phyloP scores from a whole-genome alignment of 2,329 filamentous ascomycete genomes.

The Arachnomyces sp. region DNA sequence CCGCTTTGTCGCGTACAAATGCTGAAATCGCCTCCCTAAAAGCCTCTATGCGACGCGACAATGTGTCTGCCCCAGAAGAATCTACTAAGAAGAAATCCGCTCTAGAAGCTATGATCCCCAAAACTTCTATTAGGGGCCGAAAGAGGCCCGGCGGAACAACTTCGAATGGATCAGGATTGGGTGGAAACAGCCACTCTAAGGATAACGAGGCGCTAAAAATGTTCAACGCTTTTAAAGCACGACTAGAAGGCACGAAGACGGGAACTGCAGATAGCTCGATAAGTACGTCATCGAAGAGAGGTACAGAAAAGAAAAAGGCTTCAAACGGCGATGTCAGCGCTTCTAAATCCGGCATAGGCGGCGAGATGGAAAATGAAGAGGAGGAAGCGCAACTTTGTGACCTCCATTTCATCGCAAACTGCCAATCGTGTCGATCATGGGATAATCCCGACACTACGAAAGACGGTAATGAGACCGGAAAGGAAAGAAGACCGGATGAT shows the following conservation, averaged over 20 bases:
- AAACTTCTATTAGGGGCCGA: slow-evolving; percentile 40
- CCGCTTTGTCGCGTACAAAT: slow-evolving; percentile 35
- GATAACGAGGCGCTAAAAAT: slow-evolving; percentile 62
- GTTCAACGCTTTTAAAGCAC: slow-evolving; percentile 71
- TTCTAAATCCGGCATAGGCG: slow-evolving; percentile 9
- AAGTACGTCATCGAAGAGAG: slow-evolving; percentile 6
- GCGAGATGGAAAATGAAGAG: slow-evolving; percentile 25
- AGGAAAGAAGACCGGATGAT: slow-evolving; percentile 40
- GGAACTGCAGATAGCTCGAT: slow-evolving; percentile 20
- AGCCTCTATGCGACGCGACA: slow-evolving; percentile 41
- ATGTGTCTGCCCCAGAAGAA: slow-evolving; percentile 21
- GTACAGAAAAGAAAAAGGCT: slow-evolving; percentile 2
- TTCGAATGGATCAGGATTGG: slow-evolving; percentile 31
- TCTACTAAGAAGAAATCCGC: slow-evolving; percentile 37
- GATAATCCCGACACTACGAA: slow-evolving; percentile 43
- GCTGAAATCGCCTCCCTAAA: slow-evolving; percentile 40
- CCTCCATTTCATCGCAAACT: slow-evolving; percentile 91
- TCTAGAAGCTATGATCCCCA: slow-evolving; percentile 41
- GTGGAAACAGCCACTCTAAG: slow-evolving; percentile 42
- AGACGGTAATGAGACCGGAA: slow-evolving; percentile 26
- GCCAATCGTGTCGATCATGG: slow-evolving; percentile 85
- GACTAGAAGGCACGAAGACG: slow-evolving; percentile 50
- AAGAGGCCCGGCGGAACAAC: slow-evolving; percentile 29
- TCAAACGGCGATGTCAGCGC: not conserved
- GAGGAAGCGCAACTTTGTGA: slow-evolving; percentile 79